Evolutionary conservation across 2,329 filamentous ascomycete genomes (phyloP).

Genomic region (Nakataea oryzae): DNA sequence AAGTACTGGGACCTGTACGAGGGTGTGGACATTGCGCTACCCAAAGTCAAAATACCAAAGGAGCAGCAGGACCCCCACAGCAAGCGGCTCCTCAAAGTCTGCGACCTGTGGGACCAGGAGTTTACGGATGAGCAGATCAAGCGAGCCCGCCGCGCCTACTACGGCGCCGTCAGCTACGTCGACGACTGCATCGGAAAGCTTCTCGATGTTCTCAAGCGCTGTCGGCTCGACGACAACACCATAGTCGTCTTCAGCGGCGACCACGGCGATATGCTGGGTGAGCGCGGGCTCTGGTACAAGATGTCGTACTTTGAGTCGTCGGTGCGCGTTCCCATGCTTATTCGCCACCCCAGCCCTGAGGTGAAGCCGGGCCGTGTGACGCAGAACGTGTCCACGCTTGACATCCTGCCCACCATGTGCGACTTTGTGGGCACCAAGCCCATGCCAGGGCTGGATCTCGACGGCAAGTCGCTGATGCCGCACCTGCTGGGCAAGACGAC

Average conservation of each 20-base stretch:
- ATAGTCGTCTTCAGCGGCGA: slow-evolving; percentile 89
- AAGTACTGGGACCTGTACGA: slow-evolving; percentile 93
- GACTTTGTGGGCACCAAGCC: slow-evolving; percentile 68
- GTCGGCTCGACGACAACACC: slow-evolving; percentile 72
- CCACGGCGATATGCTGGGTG: slow-evolving; percentile 92
- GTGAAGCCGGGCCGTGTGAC: slow-evolving; percentile 68
- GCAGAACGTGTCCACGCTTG: slow-evolving; percentile 82
- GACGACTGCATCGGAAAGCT: slow-evolving; percentile 86
- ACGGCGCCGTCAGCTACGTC: slow-evolving; percentile 86
- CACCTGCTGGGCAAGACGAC: slow-evolving; percentile 50
- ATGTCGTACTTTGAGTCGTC: slow-evolving; percentile 95
- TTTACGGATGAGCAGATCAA: slow-evolving; percentile 81
- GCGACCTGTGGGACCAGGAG: slow-evolving; percentile 75
- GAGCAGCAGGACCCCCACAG: slow-evolving; percentile 81
- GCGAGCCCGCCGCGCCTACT: slow-evolving; percentile 78
- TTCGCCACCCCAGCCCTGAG: slow-evolving; percentile 61
- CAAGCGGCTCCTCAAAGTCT: slow-evolving; percentile 74
- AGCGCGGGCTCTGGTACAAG: slow-evolving; percentile 91
- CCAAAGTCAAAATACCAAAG: slow-evolving; percentile 66
- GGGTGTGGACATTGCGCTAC: slow-evolving; percentile 75
- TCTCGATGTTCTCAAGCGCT: slow-evolving; percentile 66
- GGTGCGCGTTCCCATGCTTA: slow-evolving; percentile 76
- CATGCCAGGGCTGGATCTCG: slow-evolving; percentile 65
- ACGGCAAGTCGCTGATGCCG: slow-evolving; percentile 73
- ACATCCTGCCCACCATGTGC: slow-evolving; percentile 80